Evolutionary conservation across 768 basidiomycete genomes (phyloP), one percentile per base, ranked within the genome.

Genomic region (Lactarius deliciosus): DNA sequence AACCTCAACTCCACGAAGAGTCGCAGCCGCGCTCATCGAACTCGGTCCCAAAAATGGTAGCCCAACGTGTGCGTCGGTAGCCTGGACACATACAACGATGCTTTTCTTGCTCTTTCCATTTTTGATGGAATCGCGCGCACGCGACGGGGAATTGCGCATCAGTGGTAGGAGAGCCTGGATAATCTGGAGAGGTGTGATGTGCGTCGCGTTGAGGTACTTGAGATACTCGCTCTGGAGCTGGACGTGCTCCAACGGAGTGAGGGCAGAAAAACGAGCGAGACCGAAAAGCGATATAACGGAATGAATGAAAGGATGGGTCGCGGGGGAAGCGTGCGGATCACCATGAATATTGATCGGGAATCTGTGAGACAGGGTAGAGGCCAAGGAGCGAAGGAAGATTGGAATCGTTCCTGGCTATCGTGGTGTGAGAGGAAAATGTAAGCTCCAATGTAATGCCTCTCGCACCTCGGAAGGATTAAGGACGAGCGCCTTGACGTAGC

Each of bases 271-370:
- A n/a, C 69, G 61, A 10, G 70, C 68, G 41, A 93, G 81, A 60
- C 87, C 82, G 68, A 93, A 82, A 36, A 93, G 81, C 53, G 90
- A 93, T 71, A 96, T 82, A 70, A 94, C 79, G 25, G 91, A 89
- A 69, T 91, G 87, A 54, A 96, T 81, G 75, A 90, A 86, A 3
- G 90, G 86, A 72, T 87, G 82, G 20, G 86, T 76, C 32, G 85
- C 79, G 28, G 87, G 85, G 0, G 88, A 81, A 28, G 82, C 85
- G 74, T 87, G 91, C 2, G 94, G 93, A 75, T 96, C 94, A 30
- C 94, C 94, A 3, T 90, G 79, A 8, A 86, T 76, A 40, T 84
- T 87, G 70, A 92, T 83, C 4, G 94, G 94, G 77, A 93, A 96
- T 57, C 86, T 85, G 69, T 92, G 88, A 20, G 90, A 89, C 10